phyloP scores from a whole-genome alignment of 148 eudicot genomes.

The Rhododendron simsii region DNA sequence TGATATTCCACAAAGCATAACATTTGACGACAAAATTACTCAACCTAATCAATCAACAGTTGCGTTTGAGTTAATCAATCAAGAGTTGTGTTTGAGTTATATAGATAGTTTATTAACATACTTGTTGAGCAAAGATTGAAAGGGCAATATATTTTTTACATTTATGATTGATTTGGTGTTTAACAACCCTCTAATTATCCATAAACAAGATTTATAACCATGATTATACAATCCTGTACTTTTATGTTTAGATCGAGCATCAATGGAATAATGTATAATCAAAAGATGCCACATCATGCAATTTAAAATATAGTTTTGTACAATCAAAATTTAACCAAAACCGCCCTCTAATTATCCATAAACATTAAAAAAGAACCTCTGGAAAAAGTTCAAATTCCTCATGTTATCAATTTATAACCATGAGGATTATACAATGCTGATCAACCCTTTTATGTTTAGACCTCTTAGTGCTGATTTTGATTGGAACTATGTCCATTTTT shows the following conservation, averaged over 20 bases:
- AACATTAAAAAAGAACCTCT: too few relatives aligned
- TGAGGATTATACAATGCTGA: constrained; percentile 74
- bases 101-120: constrained; percentile 64
- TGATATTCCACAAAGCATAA: constrained; percentile 81
- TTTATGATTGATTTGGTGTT: too few relatives aligned
- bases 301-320: too few relatives aligned
- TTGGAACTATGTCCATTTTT: constrained; percentile 84
- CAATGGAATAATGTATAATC: too few relatives aligned
- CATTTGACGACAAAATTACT: constrained; percentile 78
- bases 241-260: too few relatives aligned
- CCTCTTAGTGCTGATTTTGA: constrained; percentile 95
- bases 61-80: too few relatives aligned
- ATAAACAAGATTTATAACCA: too few relatives aligned
- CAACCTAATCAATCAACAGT: too few relatives aligned
- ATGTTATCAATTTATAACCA: constrained; percentile 72
- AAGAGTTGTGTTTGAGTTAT: constrained; percentile 67
- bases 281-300: too few relatives aligned
- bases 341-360: constrained; percentile 93
- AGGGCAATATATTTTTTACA: constrained; percentile 84
- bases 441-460: constrained; percentile 82
- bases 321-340: too few relatives aligned
- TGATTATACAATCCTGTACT: too few relatives aligned
- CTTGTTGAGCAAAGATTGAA: constrained; percentile 80
- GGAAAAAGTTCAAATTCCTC: too few relatives aligned
- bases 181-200: constrained; percentile 94